Evolutionary conservation across 1,284 basidiomycete species (phyloP).

Genomic region (Cryptococcus sp.): DNA sequence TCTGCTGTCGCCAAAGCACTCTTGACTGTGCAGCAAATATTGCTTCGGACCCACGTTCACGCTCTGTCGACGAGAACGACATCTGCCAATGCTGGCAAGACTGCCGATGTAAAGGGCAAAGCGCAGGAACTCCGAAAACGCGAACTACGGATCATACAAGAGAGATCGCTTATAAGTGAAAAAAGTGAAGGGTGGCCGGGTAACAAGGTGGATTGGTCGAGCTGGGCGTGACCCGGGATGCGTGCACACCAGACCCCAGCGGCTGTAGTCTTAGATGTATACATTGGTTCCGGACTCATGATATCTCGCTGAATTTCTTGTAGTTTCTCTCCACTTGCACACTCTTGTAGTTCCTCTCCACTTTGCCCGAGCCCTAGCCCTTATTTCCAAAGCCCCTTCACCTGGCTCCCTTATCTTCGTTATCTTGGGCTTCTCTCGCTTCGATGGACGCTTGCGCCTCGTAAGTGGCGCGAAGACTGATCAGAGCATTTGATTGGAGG

Average conservation of each 20-base stretch:
- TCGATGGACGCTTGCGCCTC: background rate
- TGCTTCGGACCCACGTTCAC: conserved; percentile 64
- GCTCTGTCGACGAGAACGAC: conserved; percentile 22
- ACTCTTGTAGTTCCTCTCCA: too few relatives aligned
- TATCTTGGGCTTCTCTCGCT: too few relatives aligned
- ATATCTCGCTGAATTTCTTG: background rate
- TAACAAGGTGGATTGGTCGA: conserved; percentile 34
- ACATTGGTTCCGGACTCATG: background rate
- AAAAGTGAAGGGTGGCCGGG: conserved; percentile 37
- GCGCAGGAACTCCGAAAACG: conserved; percentile 70
- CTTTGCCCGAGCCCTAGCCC: too few relatives aligned
- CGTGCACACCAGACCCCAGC: background rate
- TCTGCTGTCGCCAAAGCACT: conserved; percentile 66
- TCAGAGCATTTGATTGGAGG: conserved; percentile 1
- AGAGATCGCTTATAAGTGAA: conserved; percentile 50
- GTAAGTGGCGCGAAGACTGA: background rate
- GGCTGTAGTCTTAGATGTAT: background rate
- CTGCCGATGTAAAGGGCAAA: conserved; percentile 55
- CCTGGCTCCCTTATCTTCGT: too few relatives aligned
- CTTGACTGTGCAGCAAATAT: conserved; percentile 77
- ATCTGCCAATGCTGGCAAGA: conserved; percentile 8
- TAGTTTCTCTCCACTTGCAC: too few relatives aligned
- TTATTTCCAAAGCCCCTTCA: too few relatives aligned
- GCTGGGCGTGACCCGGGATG: too few relatives aligned
- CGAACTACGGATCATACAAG: conserved; percentile 75